Evolutionary conservation across 176 grass and related monocot species (phyloP), one percentile per base, ranked within the genome.

Genomic region (Areca catechu): DNA sequence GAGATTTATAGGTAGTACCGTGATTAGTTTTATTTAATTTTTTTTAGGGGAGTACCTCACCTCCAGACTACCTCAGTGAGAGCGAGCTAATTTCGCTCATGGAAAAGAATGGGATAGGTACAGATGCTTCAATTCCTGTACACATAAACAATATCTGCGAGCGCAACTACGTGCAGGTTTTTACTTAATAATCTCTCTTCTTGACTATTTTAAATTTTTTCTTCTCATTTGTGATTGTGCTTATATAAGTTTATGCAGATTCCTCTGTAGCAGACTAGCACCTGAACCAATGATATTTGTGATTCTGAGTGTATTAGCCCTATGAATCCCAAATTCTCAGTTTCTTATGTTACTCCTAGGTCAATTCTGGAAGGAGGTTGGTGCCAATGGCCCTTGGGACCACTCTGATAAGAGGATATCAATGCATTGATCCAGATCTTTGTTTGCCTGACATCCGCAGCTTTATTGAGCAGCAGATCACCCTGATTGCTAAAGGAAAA

Each of bases 381-480:
- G 86, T 87, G 24, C 83, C 91, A 29, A 96, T 83, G 79, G 79
- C 80, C 51, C 68, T 96, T 30, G 91, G 91, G 65, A 96, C 83
- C 37, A 96, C 91, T 2, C 72, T 96, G 59, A 87, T 96, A 71
- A 96, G 77, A 90, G 91, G 91, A 51, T 96, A 96, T 49, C 91
- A 96, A 53, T 90, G 91, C 70, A 96, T 96, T 74, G 91, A 96
- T 74, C 67, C 86, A 19, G 86, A 96, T 71, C 83, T 96, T 50
- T 96, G 86, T 70, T 84, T 90, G 70, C 91, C 91, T 50, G 91
- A 96, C 62, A 96, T 95, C 74, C 77, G 86, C 61, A 83, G 90
- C 66, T 95, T 95, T 80, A 95, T 95, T 79, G 90, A 95, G 56
- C 90, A 95, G 55, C 90, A 95, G 72, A 95, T 95, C 60, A 90